A percentile compares a stretch with the other conserved stretches of the same genome.
Conservation (phyloP, 169 alveolate genomes). For the Plasmodium cynomolgi region DNA sequence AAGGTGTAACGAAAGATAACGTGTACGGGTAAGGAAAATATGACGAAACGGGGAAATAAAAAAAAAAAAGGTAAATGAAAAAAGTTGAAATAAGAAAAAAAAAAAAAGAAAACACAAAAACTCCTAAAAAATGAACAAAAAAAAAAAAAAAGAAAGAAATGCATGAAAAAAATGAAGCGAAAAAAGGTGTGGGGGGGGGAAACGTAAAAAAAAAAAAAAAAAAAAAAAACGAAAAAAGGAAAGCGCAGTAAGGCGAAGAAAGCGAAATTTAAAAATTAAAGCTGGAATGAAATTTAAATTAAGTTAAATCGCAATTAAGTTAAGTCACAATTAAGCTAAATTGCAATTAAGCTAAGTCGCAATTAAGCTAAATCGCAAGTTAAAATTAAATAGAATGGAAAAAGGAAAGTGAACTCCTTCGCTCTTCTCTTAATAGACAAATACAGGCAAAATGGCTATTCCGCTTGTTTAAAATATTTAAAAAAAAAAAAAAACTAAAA, state of each 20-base stretch:
- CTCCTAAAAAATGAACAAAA: not conserved
- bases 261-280: not conserved
- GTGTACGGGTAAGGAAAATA: not conserved
- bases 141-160: not conserved
- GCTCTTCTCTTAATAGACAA: slow-evolving; percentile 19
- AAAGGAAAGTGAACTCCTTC: not conserved
- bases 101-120: not conserved
- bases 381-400: not conserved
- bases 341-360: no score
- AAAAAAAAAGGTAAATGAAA: not conserved
- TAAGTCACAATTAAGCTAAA: no score
- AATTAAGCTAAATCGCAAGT: no score
- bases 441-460: not conserved
- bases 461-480: not conserved
- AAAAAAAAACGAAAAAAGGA: not conserved
- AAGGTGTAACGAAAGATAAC: not conserved
- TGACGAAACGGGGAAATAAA: not conserved
- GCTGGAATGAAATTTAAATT: not conserved
- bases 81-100: not conserved
- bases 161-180: not conserved
- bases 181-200: not conserved
- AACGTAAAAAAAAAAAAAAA: not conserved
- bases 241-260: not conserved
- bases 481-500: not conserved
- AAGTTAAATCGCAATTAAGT: no score